phyloP scores from a whole-genome alignment of 2,329 filamentous ascomycete genomes.

The Verticillium zaregamsianum region DNA sequence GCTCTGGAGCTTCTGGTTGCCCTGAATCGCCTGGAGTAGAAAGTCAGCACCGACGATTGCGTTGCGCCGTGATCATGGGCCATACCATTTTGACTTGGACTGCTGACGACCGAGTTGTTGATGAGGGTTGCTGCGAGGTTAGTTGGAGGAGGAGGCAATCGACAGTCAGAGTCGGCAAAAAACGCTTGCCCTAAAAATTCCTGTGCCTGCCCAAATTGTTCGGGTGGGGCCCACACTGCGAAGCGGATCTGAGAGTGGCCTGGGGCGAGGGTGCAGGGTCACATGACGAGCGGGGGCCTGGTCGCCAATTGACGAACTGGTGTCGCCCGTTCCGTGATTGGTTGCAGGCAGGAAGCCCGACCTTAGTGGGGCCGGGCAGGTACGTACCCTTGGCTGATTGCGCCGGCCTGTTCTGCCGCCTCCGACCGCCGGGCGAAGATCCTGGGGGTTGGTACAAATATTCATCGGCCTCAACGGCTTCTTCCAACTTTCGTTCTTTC shows the following conservation, averaged over 20 bases:
- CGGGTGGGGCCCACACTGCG: background rate
- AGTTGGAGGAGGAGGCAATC: background rate
- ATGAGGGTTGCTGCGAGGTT: background rate
- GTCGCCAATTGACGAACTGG: background rate
- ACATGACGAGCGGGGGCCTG: background rate
- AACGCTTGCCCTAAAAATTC: background rate
- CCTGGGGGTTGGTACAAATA: background rate
- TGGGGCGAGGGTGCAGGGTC: background rate
- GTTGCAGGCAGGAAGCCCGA: too few species aligned
- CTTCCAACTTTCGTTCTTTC: background rate
- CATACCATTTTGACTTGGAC: conserved; percentile 47
- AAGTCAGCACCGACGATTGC: background rate
- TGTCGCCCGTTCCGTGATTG: background rate
- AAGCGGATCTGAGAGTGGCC: background rate
- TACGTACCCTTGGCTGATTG: background rate
- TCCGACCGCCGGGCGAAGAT: background rate
- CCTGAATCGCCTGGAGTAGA: conserved; percentile 73
- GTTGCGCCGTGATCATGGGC: conserved; percentile 5
- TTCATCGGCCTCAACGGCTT: background rate
- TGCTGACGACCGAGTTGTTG: background rate
- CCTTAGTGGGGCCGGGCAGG: too few species aligned
- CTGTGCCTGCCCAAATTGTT: background rate
- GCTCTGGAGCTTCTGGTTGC: conserved; percentile 98
- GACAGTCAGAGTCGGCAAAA: background rate
- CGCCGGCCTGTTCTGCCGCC: background rate